A percentile compares a stretch with the other conserved stretches of the same genome.
These are phyloP conservation scores for Phellinidium pouzarii DNA, from an alignment of 1,284 basidiomycete species.

Conservation along the genomic window DNA sequence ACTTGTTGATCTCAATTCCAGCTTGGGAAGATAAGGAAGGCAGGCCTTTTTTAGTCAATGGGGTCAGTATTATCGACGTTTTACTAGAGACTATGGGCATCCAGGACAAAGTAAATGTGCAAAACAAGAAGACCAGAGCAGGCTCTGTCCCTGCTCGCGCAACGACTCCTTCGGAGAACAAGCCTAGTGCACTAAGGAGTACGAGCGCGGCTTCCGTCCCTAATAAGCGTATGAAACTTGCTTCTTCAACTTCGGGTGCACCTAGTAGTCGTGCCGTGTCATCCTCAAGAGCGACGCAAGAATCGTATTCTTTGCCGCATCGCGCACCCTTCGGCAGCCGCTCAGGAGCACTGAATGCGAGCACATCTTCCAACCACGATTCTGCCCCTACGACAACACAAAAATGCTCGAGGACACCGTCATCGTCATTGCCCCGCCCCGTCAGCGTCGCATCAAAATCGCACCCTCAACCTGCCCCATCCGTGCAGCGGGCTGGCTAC, in stretches of 20 bases:
- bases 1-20: slow-evolving; percentile 75
- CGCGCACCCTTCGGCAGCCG: slow-evolving; percentile 15
- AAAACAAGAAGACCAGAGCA: slow-evolving; percentile 35
- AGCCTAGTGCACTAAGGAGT: neutral
- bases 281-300: neutral
- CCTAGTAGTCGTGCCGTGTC: slow-evolving; percentile 1
- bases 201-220: slow-evolving; percentile 24
- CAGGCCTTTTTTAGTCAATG: slow-evolving; percentile 79
- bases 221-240: slow-evolving; percentile 10
- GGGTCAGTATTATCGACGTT: slow-evolving; percentile 75
- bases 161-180: slow-evolving; percentile 42
- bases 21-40: slow-evolving; percentile 82
- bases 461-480: neutral
- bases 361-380: neutral
- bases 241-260: slow-evolving; percentile 5
- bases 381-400: slow-evolving; percentile 1
- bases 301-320: neutral
- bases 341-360: slow-evolving; percentile 8
- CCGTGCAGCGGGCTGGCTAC: neutral
- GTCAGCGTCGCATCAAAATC: neutral
- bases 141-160: slow-evolving; percentile 53
- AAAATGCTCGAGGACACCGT: slow-evolving; percentile 10
- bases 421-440: slow-evolving; percentile 6
- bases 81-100: slow-evolving; percentile 66
- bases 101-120: slow-evolving; percentile 72